These are phyloP conservation scores for Rhizophagus prolifer DNA, from an alignment of 192 early-diverging fungal genomes.

Conservation along the genomic window DNA sequence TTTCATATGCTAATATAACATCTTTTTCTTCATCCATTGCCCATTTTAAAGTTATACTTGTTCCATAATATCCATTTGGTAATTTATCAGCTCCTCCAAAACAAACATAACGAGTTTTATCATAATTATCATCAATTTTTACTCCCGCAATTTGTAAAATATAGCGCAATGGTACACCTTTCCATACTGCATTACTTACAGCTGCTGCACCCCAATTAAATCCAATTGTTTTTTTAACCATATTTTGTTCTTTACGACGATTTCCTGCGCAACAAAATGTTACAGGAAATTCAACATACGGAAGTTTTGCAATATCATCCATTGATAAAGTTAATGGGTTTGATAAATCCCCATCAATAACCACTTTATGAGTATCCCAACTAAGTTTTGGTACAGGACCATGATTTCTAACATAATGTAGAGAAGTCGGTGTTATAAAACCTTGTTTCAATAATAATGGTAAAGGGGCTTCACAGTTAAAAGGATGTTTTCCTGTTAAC, in stretches of 20 bases:
- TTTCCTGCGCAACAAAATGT: slow-evolving; percentile 68
- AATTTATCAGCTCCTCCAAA: slow-evolving; percentile 62
- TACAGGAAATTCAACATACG: slow-evolving; percentile 49
- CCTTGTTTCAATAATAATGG: slow-evolving; percentile 44
- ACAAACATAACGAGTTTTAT: slow-evolving; percentile 40
- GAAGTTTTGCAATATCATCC: slow-evolving; percentile 48
- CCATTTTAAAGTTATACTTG: slow-evolving; percentile 64
- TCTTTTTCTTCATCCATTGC: slow-evolving; percentile 68
- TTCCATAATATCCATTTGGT: slow-evolving; percentile 72
- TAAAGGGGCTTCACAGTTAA: slow-evolving; percentile 56
- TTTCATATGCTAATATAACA: slow-evolving; percentile 74
- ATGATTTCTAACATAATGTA: slow-evolving; percentile 75
- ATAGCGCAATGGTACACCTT: slow-evolving; percentile 56
- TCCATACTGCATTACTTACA: slow-evolving; percentile 59
- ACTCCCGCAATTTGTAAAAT: slow-evolving; percentile 43
- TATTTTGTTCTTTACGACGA: slow-evolving; percentile 69
- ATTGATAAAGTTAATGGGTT: slow-evolving; percentile 49
- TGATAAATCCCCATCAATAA: slow-evolving; percentile 50
- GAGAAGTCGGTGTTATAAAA: slow-evolving; percentile 54
- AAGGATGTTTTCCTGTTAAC: slow-evolving; percentile 59
- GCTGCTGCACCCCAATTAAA: slow-evolving; percentile 63
- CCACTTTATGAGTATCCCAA: slow-evolving; percentile 42
- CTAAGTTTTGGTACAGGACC: slow-evolving; percentile 59
- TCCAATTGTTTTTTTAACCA: slow-evolving; percentile 59
- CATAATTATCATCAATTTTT: slow-evolving; percentile 30